These are phyloP conservation scores for Blechomonas ayalai DNA, from an alignment of 208 protist genomes.

Conservation along the genomic window DNA sequence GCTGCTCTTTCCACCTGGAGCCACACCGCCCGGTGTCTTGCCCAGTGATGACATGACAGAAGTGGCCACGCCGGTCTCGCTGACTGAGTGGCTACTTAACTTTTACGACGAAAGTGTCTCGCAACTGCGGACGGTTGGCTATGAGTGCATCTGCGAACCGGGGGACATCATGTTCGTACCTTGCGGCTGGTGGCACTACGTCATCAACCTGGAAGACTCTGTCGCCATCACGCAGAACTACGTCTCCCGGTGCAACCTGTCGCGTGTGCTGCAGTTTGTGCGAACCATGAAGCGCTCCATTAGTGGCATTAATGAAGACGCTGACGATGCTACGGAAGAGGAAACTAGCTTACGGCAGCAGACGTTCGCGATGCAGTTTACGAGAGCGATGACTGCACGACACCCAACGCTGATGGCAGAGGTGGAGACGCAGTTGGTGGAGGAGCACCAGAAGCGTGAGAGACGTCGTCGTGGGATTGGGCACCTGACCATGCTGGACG, in stretches of 20 bases:
- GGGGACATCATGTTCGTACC: slow-evolving; percentile 89
- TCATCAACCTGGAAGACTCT: slow-evolving; percentile 85
- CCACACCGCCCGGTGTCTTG: slow-evolving; percentile 63
- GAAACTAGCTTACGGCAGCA: slow-evolving; percentile 29
- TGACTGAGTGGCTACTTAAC: slow-evolving; percentile 85
- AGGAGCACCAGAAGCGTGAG: slow-evolving; percentile 42
- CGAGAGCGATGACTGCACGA: slow-evolving; percentile 32
- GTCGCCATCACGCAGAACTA: slow-evolving; percentile 90
- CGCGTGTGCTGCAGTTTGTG: slow-evolving; percentile 79
- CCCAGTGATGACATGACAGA: slow-evolving; percentile 78
- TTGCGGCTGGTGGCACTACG: slow-evolving; percentile 88
- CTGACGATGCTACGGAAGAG: slow-evolving; percentile 34
- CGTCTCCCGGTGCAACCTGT: slow-evolving; percentile 67
- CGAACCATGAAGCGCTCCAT: slow-evolving; percentile 74
- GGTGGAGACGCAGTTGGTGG: slow-evolving; percentile 40
- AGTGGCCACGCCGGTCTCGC: slow-evolving; percentile 79
- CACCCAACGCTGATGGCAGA: slow-evolving; percentile 50
- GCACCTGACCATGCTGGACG: slow-evolving; percentile 42
- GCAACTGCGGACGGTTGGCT: slow-evolving; percentile 47
- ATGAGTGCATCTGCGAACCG: slow-evolving; percentile 80
- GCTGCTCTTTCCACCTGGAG: slow-evolving; percentile 80
- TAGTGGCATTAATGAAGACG: slow-evolving; percentile 83
- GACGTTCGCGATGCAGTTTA: slow-evolving; percentile 63
- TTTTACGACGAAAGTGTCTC: slow-evolving; percentile 76
- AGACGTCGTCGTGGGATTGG: slow-evolving; percentile 19